These are phyloP conservation scores for Erucastrum elatum DNA, from an alignment of 345 rosid species.

Conservation along the genomic window DNA sequence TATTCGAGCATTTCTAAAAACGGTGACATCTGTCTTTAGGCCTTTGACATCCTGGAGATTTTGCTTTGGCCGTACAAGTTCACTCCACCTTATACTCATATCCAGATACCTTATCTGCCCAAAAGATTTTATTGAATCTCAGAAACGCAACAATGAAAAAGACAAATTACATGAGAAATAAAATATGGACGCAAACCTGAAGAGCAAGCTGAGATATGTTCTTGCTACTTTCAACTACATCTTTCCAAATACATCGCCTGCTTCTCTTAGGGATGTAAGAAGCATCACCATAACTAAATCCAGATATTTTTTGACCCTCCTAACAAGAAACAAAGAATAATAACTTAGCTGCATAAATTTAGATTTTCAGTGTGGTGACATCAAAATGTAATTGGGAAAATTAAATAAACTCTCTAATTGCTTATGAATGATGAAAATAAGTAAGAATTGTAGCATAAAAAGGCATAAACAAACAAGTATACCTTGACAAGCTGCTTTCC, in stretches of 20 bases:
- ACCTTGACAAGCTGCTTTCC: slow-evolving; percentile 80
- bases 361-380: not conserved
- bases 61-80: slow-evolving; percentile 80
- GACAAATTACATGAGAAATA: not conserved
- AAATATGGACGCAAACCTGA: slow-evolving; percentile 60
- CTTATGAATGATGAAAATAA: no score
- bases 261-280: slow-evolving; percentile 77
- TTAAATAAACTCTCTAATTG: no score
- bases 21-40: slow-evolving; percentile 71
- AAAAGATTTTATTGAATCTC: slow-evolving; percentile 24
- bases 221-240: slow-evolving; percentile 79
- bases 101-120: slow-evolving; percentile 88
- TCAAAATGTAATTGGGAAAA: not conserved
- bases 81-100: slow-evolving; percentile 83
- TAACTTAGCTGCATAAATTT: not conserved
- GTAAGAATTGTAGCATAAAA: no score
- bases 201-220: slow-evolving; percentile 82
- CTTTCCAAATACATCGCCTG: slow-evolving; percentile 75
- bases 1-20: slow-evolving; percentile 80
- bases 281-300: slow-evolving; percentile 63
- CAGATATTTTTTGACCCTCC: slow-evolving; percentile 75
- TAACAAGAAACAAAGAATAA: slow-evolving; percentile 32
- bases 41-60: slow-evolving; percentile 73
- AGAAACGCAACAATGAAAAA: not conserved
- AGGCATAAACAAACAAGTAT: slow-evolving; percentile 20